Percentiles rank a stretch among this genome's conserved stretches.
These are phyloP conservation scores for Carex kokanica DNA, from an alignment of 176 grass and related monocot species.

Conservation along the genomic window DNA sequence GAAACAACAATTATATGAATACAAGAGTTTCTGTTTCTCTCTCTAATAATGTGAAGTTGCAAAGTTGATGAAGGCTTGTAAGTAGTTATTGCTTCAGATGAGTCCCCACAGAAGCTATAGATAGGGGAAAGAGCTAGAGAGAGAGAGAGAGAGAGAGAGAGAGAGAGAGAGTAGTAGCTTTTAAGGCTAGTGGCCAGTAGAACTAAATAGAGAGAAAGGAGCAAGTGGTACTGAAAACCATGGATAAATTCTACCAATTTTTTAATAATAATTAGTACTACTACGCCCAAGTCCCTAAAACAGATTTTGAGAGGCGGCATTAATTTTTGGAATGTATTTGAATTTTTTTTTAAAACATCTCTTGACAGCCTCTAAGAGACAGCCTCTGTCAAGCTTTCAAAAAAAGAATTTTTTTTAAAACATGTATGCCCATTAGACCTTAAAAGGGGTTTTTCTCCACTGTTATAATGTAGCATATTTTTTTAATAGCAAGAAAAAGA, in stretches of 20 bases:
- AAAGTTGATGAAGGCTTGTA: conserved; percentile 16
- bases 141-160: not conserved
- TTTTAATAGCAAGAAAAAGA: too few species aligned
- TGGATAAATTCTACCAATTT: not conserved
- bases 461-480: not conserved
- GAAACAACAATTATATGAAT: not conserved
- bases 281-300: not conserved
- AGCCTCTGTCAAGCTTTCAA: too few species aligned
- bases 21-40: conserved; percentile 15
- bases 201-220: conserved; percentile 19
- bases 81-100: not conserved
- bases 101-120: not conserved
- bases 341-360: too few species aligned
- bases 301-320: not conserved
- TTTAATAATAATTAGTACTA: not conserved
- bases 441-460: not conserved
- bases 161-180: conserved; percentile 1
- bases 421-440: not conserved
- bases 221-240: not conserved
- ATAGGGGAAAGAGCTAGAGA: not conserved
- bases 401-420: too few species aligned
- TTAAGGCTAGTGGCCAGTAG: conserved; percentile 9
- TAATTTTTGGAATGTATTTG: not conserved
- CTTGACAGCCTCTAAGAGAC: too few species aligned
- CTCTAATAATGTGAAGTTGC: conserved; percentile 9